Evolutionary conservation across 2,329 filamentous ascomycete genomes (phyloP), one percentile per base, ranked within the genome.

Genomic region (Hirsutella thompsonii): DNA sequence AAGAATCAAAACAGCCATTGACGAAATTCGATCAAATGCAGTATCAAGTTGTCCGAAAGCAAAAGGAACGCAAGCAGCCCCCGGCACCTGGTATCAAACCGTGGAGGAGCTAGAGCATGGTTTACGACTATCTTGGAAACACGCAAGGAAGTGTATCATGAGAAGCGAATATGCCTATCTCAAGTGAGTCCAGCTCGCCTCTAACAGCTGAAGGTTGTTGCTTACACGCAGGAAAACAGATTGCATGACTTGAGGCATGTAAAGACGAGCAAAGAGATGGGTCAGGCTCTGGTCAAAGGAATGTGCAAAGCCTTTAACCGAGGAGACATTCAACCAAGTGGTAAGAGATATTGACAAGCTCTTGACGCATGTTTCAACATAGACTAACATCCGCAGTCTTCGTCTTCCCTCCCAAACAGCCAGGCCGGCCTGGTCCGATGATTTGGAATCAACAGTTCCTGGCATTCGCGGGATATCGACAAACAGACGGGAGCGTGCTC

Each of bases 371-470:
- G n/a, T n/a, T n/a, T n/a, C n/a, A n/a, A n/a, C n/a, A n/a, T n/a
- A n/a, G n/a, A n/a, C 19, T 13, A 20, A 8, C 6, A 11, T 11
- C 18, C 3, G 3, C 20, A 41, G 40, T 41, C 35, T 41, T 41
- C 29, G 40, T 41, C 11, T 41, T 37, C 20, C 40, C 40, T 5
- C 35, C 40, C 26, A 41, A 36, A 29, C 28, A 19, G n/a, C 35
- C 40, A 14, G 33, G 33, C 16, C 18, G 20, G 5, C n/a, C 19
- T 19, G 40, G 40, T 11, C 19, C 40, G 4, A 37, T 41, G 40
- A 16, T 41, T 2, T 41, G 40, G 40, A 41, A 34, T 19, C 40
- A 41, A 28, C 40, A 41, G 19, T 41, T 41, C 20, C 35, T 41
- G 26, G 40, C 34, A 6, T 41, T 41, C 23, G 40, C 34, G 4